These are phyloP conservation scores for Rickenella mellea DNA, from an alignment of 768 basidiomycete genomes.

Conservation along the genomic window DNA sequence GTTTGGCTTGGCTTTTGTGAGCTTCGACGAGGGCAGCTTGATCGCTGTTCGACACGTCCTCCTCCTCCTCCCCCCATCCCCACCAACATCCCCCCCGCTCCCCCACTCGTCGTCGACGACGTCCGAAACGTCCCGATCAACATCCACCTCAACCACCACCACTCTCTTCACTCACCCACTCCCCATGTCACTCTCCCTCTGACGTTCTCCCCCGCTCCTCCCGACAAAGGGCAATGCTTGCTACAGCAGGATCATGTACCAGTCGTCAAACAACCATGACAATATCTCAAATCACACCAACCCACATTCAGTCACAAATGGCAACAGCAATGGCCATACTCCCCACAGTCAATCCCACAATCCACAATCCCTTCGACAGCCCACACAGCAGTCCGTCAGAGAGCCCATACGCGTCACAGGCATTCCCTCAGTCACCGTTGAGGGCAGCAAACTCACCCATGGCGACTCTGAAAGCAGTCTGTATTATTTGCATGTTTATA, in stretches of 20 bases:
- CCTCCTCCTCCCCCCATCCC: neutral
- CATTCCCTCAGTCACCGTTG: conserved; percentile 69
- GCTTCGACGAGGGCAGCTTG: neutral
- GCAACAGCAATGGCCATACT: conserved; percentile 26
- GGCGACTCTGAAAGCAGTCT: conserved; percentile 63
- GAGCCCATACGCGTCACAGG: conserved; percentile 61
- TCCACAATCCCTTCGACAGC: neutral
- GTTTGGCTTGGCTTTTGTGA: neutral
- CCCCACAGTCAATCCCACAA: conserved; percentile 23
- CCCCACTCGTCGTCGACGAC: neutral
- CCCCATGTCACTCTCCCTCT: conserved; percentile 5
- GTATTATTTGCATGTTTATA: conserved; percentile 23
- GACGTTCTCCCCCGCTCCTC: conserved; percentile 8
- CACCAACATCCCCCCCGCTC: neutral
- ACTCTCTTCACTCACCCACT: conserved; percentile 1
- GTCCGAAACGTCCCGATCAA: neutral
- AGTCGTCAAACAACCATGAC: conserved; percentile 36
- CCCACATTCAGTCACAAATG: conserved; percentile 28
- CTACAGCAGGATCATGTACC: conserved; percentile 45
- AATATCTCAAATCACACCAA: conserved; percentile 33
- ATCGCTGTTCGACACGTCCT: neutral
- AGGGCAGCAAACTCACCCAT: conserved; percentile 59
- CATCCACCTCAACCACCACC: neutral
- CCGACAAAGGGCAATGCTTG: conserved; percentile 40
- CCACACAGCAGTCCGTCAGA: conserved; percentile 23